Percentiles rank a stretch among this genome's conserved stretches.
These are phyloP conservation scores for Tricholoma sp. DNA, from an alignment of 768 basidiomycete species.

Conservation along the genomic window DNA sequence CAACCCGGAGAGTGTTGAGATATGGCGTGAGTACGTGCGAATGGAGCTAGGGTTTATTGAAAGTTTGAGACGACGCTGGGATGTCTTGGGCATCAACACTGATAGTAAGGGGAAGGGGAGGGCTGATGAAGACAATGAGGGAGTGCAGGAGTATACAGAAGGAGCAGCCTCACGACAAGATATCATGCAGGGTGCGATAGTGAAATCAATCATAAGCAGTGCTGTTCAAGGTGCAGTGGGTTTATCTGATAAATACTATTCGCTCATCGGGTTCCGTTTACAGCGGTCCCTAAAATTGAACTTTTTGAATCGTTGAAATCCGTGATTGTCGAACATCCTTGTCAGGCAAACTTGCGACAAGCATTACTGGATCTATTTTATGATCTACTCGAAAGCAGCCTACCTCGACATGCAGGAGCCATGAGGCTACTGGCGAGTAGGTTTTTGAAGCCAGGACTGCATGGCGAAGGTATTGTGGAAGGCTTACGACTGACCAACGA, in stretches of 20 bases:
- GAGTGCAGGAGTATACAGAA: slow-evolving; percentile 26
- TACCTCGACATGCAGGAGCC: slow-evolving; percentile 32
- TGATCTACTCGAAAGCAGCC: slow-evolving; percentile 23
- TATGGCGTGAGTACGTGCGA: slow-evolving; percentile 89
- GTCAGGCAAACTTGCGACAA: slow-evolving; percentile 27
- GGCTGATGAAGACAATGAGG: slow-evolving; percentile 10
- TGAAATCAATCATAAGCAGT: slow-evolving; percentile 67
- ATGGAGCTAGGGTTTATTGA: slow-evolving; percentile 89
- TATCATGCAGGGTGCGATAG: slow-evolving; percentile 77
- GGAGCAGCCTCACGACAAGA: slow-evolving; percentile 55
- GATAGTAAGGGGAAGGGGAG: slow-evolving; percentile 25
- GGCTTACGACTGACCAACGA: slow-evolving; percentile 34
- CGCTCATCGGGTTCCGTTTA: background rate
- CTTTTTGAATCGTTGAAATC: slow-evolving; percentile 36
- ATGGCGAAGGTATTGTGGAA: slow-evolving; percentile 33
- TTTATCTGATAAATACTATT: slow-evolving; percentile 1
- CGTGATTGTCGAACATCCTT: slow-evolving; percentile 34
- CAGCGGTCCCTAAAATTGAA: slow-evolving; percentile 38
- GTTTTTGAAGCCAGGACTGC: slow-evolving; percentile 23
- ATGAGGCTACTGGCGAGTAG: slow-evolving; percentile 31
- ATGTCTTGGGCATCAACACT: slow-evolving; percentile 59
- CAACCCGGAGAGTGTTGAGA: slow-evolving; percentile 60
- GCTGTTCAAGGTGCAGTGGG: slow-evolving; percentile 60
- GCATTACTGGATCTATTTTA: slow-evolving; percentile 36
- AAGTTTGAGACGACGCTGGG: slow-evolving; percentile 74